Percentiles rank a stretch among this genome's conserved stretches.
Evolutionary conservation across 352 stramenopile genomes (phyloP).

Genomic region (Pythium aquatile): DNA sequence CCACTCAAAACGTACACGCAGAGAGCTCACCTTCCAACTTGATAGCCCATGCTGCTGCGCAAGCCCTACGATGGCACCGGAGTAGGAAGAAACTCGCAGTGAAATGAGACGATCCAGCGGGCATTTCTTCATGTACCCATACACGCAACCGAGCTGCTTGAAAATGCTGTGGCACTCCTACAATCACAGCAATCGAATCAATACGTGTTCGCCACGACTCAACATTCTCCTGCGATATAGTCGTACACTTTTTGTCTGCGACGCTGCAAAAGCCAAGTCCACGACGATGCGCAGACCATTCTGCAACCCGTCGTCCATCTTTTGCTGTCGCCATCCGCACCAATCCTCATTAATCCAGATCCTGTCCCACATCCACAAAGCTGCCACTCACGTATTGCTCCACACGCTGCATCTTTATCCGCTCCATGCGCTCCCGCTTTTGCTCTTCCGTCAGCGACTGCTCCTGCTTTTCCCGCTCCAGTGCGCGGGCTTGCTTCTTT

Average conservation of each 20-base stretch:
- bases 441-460: constrained; percentile 40
- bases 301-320: constrained; percentile 44
- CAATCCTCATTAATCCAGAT: background rate
- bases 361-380: background rate
- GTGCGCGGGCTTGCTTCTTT: constrained; percentile 12
- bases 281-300: constrained; percentile 60
- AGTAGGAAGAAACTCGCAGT: constrained; percentile 54
- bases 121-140: constrained; percentile 76
- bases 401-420: constrained; percentile 68
- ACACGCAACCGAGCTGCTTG: constrained; percentile 76
- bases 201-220: background rate
- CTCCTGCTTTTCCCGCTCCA: constrained; percentile 3
- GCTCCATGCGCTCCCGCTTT: constrained; percentile 46
- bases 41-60: constrained; percentile 41
- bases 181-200: background rate
- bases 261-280: constrained; percentile 53
- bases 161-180: constrained; percentile 79
- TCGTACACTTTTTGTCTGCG: constrained; percentile 48
- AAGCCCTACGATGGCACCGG: constrained; percentile 30
- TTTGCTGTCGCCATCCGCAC: constrained; percentile 46
- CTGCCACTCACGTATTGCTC: constrained; percentile 64
- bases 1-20: too few species aligned
- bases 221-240: too few species aligned
- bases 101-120: constrained; percentile 59
- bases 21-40: constrained; percentile 56